Evolutionary conservation across 2,329 filamentous ascomycete species (phyloP).

Genomic region (Scopulariopsis brevicaulis): DNA sequence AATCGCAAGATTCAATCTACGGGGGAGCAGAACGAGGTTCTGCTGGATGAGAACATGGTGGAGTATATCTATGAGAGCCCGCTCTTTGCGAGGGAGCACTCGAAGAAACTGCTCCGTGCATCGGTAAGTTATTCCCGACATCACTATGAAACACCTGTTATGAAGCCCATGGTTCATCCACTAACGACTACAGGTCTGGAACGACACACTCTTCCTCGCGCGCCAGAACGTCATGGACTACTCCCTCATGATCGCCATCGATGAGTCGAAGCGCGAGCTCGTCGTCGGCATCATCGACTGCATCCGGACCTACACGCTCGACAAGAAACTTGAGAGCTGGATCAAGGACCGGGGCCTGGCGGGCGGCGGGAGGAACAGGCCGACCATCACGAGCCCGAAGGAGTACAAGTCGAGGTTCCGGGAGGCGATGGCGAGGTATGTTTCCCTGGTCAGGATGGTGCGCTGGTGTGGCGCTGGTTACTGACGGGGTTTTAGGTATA

Average conservation of each 20-base stretch:
- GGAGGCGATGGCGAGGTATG: conserved; percentile 88
- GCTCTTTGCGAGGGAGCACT: conserved; percentile 88
- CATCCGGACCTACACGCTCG: conserved; percentile 97
- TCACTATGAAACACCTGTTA: not conserved
- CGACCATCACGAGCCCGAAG: conserved; percentile 92
- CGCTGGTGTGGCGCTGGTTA: not conserved
- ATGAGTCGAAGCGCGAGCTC: conserved; percentile 79
- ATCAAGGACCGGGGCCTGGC: conserved; percentile 92
- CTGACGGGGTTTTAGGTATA: conserved; percentile 38
- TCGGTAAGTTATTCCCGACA: conserved; percentile 34
- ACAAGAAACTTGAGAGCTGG: conserved; percentile 99
- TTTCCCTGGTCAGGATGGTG: conserved; percentile 13
- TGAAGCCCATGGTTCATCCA: not conserved
- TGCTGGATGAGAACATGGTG: conserved; percentile 97
- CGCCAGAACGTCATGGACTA: conserved; percentile 99
- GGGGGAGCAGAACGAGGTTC: conserved; percentile 89
- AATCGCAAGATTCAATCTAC: conserved; percentile 96
- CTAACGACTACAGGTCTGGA: conserved; percentile 49
- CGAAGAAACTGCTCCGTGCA: conserved; percentile 81
- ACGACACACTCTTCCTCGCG: conserved; percentile 90
- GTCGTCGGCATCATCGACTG: conserved; percentile 98
- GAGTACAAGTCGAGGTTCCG: conserved; percentile 95
- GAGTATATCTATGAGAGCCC: conserved; percentile 98
- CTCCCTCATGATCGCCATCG: conserved; percentile 94
- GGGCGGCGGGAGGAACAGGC: conserved; percentile 65